Conservation (phyloP, 2,329 filamentous ascomycete genomes). For the Talaromyces rugulosus region DNA sequence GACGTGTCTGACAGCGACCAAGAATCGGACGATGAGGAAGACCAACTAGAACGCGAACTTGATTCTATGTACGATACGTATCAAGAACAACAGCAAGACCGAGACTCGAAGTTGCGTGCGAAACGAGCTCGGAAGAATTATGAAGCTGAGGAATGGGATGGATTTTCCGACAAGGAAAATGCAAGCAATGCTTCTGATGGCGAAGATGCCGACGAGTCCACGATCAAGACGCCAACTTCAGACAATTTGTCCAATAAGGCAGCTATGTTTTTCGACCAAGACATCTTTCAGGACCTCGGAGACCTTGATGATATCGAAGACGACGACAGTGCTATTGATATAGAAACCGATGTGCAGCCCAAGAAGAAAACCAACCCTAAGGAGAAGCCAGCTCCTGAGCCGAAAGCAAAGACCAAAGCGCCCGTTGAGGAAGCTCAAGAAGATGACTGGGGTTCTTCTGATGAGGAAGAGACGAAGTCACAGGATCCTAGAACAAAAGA, state of each 20-base stretch:
- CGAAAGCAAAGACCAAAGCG: slow-evolving; percentile 15
- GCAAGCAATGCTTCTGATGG: slow-evolving; percentile 57
- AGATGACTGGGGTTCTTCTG: slow-evolving; percentile 28
- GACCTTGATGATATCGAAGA: slow-evolving; percentile 58
- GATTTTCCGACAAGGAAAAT: slow-evolving; percentile 67
- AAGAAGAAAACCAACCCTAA: slow-evolving; percentile 8
- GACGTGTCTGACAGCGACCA: slow-evolving; percentile 57
- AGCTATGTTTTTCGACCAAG: slow-evolving; percentile 85
- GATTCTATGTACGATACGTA: slow-evolving; percentile 86
- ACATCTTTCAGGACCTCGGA: slow-evolving; percentile 82
- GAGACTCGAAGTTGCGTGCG: slow-evolving; percentile 82
- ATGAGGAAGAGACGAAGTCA: slow-evolving; percentile 30
- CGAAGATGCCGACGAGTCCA: slow-evolving; percentile 38
- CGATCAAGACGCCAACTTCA: slow-evolving; percentile 30
- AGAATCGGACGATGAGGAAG: slow-evolving; percentile 69
- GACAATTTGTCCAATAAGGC: slow-evolving; percentile 76
- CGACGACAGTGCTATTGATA: slow-evolving; percentile 37
- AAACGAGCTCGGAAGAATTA: slow-evolving; percentile 82
- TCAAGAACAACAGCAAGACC: slow-evolving; percentile 70
- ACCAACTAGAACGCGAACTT: slow-evolving; percentile 77
- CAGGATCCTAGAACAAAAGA: slow-evolving; percentile 39
- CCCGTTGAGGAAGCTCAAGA: slow-evolving; percentile 20
- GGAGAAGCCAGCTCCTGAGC: slow-evolving; percentile 6
- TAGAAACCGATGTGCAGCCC: slow-evolving; percentile 24
- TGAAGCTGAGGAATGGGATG: slow-evolving; percentile 87